Evolutionary conservation across 352 stramenopile species (phyloP), one percentile per base, ranked within the genome.

Genomic region (Globisporangium spiculum): DNA sequence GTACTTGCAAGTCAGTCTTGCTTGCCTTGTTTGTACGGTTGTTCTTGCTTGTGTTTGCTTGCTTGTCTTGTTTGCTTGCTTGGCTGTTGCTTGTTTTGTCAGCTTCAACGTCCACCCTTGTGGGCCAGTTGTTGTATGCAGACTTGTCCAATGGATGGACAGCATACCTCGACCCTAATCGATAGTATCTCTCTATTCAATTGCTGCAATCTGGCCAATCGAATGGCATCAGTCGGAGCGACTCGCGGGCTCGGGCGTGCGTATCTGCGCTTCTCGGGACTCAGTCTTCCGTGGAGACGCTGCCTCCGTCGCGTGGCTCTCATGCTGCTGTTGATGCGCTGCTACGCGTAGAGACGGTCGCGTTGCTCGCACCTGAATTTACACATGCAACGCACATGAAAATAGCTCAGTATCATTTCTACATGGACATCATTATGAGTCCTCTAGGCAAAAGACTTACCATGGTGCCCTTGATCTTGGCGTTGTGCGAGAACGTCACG

Each of bases 401-500:
- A 36, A 36, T 16, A 24, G 3, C 53, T 24, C 1, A 38, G 54
- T 36, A 24, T 12, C 54, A 60, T 3, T 41, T 14, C 5, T 10
- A 16, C 5, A 26, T 20, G 3, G 27, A 20, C 4, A 4, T 22
- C 5, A 22, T 9, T 22, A 18, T 52, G 18, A 22, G 18, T 20
- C 44, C 1, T 52, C 5, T 4, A 26, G 9, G 9, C n/a, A 68
- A n/a, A 12, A 4, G n/a, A 69, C 56, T 4, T 26, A 76, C 68
- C 63, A 71, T 34, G 1, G 27, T 24, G 53, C 55, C 65, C 38
- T 80, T 79, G 38, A 77, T 70, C 70, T 91, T 91, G 65, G 74
- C 71, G 62, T 95, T 95, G 74, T 93, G 87, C 20, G 87, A 93
- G 59, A 88, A 80, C 6, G 74, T 89, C 14, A 74, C 63, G 71